Conservation (phyloP, 1,284 basidiomycete genomes). For the Meripilus lineatus region DNA sequence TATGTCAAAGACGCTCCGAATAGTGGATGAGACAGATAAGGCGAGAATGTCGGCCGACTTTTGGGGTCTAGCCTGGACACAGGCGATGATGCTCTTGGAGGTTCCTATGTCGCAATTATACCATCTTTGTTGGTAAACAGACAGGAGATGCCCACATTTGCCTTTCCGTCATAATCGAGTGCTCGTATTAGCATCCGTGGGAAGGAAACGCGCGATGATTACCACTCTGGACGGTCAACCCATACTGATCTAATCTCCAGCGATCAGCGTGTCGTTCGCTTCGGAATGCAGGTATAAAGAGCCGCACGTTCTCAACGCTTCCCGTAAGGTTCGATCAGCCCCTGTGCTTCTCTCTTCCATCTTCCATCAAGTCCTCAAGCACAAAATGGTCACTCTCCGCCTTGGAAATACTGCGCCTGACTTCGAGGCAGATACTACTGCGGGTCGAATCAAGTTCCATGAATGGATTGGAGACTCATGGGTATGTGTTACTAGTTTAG, state of each 20-base stretch:
- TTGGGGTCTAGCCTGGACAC: too few relatives aligned
- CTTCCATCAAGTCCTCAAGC: conserved; percentile 5
- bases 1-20: too few relatives aligned
- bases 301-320: not conserved
- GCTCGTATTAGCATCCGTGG: too few relatives aligned
- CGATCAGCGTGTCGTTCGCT: not conserved
- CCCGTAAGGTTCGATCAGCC: conserved; percentile 1
- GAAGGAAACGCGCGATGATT: conserved; percentile 44
- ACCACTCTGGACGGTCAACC: conserved; percentile 13
- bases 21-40: too few relatives aligned
- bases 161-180: too few relatives aligned
- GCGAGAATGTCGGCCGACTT: too few relatives aligned
- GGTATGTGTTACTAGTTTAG: conserved; percentile 42
- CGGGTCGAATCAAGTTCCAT: conserved; percentile 82
- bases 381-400: conserved; percentile 50
- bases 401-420: conserved; percentile 79
- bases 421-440: conserved; percentile 80
- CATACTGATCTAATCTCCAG: conserved; percentile 10
- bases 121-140: too few relatives aligned
- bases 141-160: too few relatives aligned
- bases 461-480: conserved; percentile 88
- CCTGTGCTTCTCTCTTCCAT: not conserved
- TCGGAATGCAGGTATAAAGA: conserved; percentile 6
- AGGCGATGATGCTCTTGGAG: conserved; percentile 1
- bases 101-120: conserved; percentile 7